Evolutionary conservation across 148 eudicot genomes (phyloP).

Genomic region (Heliamphora exappendiculata): DNA sequence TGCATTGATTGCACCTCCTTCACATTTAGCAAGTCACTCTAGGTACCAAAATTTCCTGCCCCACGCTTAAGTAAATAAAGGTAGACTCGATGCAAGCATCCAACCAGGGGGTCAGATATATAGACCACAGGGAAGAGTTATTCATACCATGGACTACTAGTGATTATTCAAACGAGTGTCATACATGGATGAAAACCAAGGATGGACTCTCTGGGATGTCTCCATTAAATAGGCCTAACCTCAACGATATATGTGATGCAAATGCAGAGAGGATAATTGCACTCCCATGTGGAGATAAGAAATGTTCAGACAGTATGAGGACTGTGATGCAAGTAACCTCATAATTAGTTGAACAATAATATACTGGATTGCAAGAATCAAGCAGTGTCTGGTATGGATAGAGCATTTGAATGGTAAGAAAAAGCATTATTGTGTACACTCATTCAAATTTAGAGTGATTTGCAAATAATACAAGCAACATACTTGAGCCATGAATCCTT

Average conservation of each 20-base stretch:
- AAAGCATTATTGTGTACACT: neutral
- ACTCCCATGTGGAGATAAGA: neutral
- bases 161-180: neutral
- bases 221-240: neutral
- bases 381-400: neutral
- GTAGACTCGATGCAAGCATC: no score
- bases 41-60: neutral
- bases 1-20: no score
- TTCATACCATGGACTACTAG: neutral
- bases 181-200: neutral
- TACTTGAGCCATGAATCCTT: constrained; percentile 98
- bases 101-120: neutral
- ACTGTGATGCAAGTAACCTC: neutral
- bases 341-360: neutral
- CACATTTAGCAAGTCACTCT: neutral
- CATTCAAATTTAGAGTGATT: neutral
- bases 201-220: neutral
- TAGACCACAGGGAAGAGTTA: neutral
- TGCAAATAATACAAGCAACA: constrained; percentile 5
- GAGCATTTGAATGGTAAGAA: neutral
- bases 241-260: neutral
- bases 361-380: neutral
- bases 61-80: neutral
- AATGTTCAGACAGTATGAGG: neutral
- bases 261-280: neutral